A percentile compares a stretch with the other conserved stretches of the same genome.
Evolutionary conservation across 2,329 filamentous ascomycete species (phyloP).

Genomic region (Colletotrichum lupini): DNA sequence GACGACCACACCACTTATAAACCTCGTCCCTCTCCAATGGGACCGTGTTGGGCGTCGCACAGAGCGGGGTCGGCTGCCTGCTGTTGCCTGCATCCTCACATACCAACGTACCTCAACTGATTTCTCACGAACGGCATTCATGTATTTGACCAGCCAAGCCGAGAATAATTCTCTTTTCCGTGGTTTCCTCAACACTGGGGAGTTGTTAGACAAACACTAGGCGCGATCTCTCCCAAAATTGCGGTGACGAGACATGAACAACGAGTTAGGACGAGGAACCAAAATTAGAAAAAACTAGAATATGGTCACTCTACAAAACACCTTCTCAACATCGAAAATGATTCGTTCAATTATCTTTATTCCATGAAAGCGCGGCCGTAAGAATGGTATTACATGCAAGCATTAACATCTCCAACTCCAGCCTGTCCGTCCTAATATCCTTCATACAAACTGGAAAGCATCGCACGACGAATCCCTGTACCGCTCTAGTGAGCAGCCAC

Average conservation of each 20-base stretch:
- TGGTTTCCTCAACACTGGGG: background rate
- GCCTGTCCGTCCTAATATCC: background rate
- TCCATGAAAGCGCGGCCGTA: conserved; percentile 24
- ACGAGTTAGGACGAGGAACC: background rate
- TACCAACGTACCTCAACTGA: background rate
- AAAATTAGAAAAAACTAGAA: too few species aligned
- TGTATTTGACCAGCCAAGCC: background rate
- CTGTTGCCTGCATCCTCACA: conserved; percentile 5
- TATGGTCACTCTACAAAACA: too few species aligned
- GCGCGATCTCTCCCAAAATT: background rate
- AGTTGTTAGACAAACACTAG: background rate
- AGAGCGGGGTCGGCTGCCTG: conserved; percentile 27
- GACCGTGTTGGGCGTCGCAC: background rate
- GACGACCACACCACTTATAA: background rate
- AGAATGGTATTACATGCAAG: conserved; percentile 17
- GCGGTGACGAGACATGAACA: background rate
- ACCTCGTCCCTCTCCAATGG: background rate
- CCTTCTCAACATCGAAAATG: background rate
- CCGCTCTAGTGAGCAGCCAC: background rate
- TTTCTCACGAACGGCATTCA: background rate
- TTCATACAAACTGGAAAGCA: background rate
- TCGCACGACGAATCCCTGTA: background rate
- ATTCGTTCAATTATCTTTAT: conserved; percentile 4
- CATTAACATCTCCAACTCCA: background rate
- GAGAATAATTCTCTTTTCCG: accelerated